These are phyloP conservation scores for Xylariomycetidae sp. DNA, from an alignment of 2,329 filamentous ascomycete genomes.

Conservation along the genomic window DNA sequence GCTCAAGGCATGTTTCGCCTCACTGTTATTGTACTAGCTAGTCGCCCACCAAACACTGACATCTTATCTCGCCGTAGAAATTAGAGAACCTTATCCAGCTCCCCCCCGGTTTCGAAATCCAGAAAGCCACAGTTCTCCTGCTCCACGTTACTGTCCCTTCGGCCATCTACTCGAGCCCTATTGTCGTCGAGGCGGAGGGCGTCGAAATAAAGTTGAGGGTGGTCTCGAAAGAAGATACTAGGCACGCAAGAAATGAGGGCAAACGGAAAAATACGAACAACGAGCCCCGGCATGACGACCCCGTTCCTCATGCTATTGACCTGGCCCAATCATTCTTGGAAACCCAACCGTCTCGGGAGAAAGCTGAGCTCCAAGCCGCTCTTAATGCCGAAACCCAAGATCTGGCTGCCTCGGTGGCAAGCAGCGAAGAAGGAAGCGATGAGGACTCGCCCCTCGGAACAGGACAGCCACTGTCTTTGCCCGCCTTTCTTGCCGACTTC, in stretches of 20 bases:
- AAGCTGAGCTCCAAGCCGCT: slow-evolving; percentile 63
- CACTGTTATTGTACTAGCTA: neutral
- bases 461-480: slow-evolving; percentile 64
- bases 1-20: slow-evolving; percentile 67
- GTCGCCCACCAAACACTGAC: slow-evolving; percentile 16
- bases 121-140: slow-evolving; percentile 68
- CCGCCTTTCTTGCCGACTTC: slow-evolving; percentile 66
- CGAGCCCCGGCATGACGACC: slow-evolving; percentile 23
- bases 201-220: slow-evolving; percentile 67
- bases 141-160: slow-evolving; percentile 81
- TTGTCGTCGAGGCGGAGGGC: slow-evolving; percentile 76
- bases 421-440: slow-evolving; percentile 59
- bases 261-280: slow-evolving; percentile 23
- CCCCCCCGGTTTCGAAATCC: slow-evolving; percentile 65
- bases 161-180: slow-evolving; percentile 81
- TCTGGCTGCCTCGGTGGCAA: slow-evolving; percentile 54
- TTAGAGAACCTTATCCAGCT: slow-evolving; percentile 70
- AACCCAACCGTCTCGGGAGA: slow-evolving; percentile 62
- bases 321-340: slow-evolving; percentile 76
- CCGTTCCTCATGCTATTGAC: slow-evolving; percentile 65
- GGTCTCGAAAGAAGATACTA: slow-evolving; percentile 32
- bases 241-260: slow-evolving; percentile 17
- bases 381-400: slow-evolving; percentile 59
- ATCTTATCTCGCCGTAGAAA: slow-evolving; percentile 53
- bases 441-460: slow-evolving; percentile 62